Conservation (phyloP, 2,329 filamentous ascomycete genomes). For the Colletotrichum filicis region DNA sequence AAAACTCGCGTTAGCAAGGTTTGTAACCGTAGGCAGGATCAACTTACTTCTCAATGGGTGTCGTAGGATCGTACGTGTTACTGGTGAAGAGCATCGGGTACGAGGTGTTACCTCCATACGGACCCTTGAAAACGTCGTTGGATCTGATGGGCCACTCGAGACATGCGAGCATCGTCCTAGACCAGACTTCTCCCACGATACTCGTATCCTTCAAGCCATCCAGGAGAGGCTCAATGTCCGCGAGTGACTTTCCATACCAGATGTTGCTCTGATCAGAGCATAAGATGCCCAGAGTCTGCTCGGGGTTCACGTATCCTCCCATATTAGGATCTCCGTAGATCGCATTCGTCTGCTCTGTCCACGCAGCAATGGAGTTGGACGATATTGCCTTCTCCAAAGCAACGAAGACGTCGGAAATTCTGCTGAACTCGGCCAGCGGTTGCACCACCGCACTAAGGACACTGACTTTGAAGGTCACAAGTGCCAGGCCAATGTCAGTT, state of each 20-base stretch:
- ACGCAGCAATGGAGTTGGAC: not conserved
- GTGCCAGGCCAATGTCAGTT: not conserved
- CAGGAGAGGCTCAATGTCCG: not conserved
- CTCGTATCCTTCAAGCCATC: not conserved
- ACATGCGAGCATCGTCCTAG: not conserved
- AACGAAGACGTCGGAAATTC: not conserved
- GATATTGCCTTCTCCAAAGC: not conserved
- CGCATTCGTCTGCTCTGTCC: conserved; percentile 4
- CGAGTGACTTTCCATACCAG: not conserved
- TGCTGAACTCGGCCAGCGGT: not conserved
- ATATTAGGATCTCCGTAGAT: not conserved
- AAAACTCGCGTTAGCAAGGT: not conserved
- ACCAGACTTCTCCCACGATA: conserved; percentile 8
- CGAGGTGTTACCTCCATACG: not conserved
- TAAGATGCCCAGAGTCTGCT: not conserved
- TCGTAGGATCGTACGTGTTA: conserved; percentile 15
- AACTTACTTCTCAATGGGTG: conserved; percentile 17
- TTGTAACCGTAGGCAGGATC: too few relatives aligned
- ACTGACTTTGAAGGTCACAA: conserved; percentile 4
- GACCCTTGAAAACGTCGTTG: conserved; percentile 1
- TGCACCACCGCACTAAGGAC: not conserved
- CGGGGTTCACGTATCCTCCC: not conserved
- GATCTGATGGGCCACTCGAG: conserved; percentile 6
- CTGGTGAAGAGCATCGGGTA: conserved; percentile 3
- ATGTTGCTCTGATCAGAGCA: conserved; percentile 7